These are phyloP conservation scores for Colletotrichum sidae DNA, from an alignment of 2,329 filamentous ascomycete genomes.

Conservation along the genomic window DNA sequence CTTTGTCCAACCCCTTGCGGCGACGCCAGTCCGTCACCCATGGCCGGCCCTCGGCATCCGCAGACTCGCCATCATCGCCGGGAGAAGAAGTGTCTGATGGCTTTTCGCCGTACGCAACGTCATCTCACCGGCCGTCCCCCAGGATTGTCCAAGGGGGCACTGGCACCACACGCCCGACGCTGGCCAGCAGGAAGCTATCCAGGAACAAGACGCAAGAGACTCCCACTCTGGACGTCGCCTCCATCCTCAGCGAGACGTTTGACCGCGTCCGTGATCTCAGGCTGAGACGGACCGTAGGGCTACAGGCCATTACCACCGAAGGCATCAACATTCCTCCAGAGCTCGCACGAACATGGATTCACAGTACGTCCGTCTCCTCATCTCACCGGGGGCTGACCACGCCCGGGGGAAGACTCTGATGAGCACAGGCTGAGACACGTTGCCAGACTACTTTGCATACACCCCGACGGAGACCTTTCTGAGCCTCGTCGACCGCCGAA, in stretches of 20 bases:
- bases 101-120: no score
- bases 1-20: no score
- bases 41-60: slow-evolving; percentile 2
- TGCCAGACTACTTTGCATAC: slow-evolving; percentile 44
- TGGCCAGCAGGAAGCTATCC: no score
- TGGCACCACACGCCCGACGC: no score
- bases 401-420: no score
- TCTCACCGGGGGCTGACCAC: no score
- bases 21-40: no score
- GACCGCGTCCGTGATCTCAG: slow-evolving; percentile 43
- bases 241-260: slow-evolving; percentile 44
- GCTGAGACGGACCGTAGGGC: slow-evolving; percentile 38
- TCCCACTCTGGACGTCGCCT: slow-evolving; percentile 41
- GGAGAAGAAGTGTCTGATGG: no score
- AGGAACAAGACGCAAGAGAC: neutral
- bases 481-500: slow-evolving; percentile 42
- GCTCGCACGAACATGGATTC: slow-evolving; percentile 44
- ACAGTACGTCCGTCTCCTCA: slow-evolving; percentile 37
- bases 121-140: no score
- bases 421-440: no score
- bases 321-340: slow-evolving; percentile 44
- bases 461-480: slow-evolving; percentile 45
- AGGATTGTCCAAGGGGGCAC: no score
- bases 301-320: slow-evolving; percentile 40
- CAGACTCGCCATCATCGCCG: neutral